Evolutionary conservation across 352 stramenopile genomes (phyloP).

Genomic region (Phytophthora meadii): DNA sequence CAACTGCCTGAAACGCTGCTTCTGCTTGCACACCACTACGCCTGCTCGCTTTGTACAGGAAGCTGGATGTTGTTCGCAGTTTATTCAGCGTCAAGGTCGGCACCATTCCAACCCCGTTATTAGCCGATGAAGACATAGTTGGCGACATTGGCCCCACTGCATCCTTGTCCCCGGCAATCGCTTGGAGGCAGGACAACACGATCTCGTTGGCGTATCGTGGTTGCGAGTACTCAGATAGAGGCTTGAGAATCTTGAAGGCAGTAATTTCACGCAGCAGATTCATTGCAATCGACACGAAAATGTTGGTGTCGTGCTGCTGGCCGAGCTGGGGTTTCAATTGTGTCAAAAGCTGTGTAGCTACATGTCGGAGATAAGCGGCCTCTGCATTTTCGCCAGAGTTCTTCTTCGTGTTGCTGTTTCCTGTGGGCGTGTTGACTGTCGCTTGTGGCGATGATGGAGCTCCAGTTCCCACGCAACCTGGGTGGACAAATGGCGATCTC

Average conservation of each 20-base stretch:
- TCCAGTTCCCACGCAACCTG: slow-evolving; percentile 52
- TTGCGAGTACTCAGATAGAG: slow-evolving; percentile 72
- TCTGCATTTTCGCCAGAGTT: slow-evolving; percentile 47
- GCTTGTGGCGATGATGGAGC: slow-evolving; percentile 4
- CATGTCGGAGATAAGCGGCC: slow-evolving; percentile 68
- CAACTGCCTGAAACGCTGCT: slow-evolving; percentile 73
- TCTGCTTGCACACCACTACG: slow-evolving; percentile 73
- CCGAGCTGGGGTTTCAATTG: slow-evolving; percentile 75
- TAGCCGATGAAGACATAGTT: slow-evolving; percentile 9
- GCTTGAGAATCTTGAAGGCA: slow-evolving; percentile 73
- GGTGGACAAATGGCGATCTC: slow-evolving; percentile 68
- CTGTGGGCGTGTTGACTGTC: background rate
- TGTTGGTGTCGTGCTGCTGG: slow-evolving; percentile 53
- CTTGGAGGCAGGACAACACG: slow-evolving; percentile 50
- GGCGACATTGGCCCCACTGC: slow-evolving; percentile 12
- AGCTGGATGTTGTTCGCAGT: slow-evolving; percentile 63
- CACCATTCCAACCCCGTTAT: slow-evolving; percentile 35
- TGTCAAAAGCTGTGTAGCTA: slow-evolving; percentile 66
- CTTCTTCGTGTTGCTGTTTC: slow-evolving; percentile 28
- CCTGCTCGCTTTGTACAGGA: slow-evolving; percentile 76
- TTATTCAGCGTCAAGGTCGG: slow-evolving; percentile 58
- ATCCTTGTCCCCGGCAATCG: slow-evolving; percentile 49
- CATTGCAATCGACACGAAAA: slow-evolving; percentile 74
- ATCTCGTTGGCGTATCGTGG: slow-evolving; percentile 77
- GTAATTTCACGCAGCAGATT: slow-evolving; percentile 70